phyloP scores from a whole-genome alignment of 148 eudicot genomes.

The Pouteria glomerata region DNA sequence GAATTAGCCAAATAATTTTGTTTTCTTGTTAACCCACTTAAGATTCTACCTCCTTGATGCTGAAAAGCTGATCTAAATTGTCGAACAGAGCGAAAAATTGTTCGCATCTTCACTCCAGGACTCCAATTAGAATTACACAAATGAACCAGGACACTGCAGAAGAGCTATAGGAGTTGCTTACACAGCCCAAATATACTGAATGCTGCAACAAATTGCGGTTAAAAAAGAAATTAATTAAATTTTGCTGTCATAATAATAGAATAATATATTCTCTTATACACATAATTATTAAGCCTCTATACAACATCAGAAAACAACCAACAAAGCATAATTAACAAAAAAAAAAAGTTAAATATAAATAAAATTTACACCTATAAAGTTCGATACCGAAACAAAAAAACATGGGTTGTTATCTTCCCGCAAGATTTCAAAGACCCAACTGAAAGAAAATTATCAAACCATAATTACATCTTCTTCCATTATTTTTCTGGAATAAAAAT shows the following conservation, averaged over 20 bases:
- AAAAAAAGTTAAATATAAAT: no score
- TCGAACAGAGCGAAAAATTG: conserved; percentile 31
- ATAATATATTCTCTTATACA: not conserved
- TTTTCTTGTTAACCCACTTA: conserved; percentile 22
- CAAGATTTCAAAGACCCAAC: no score
- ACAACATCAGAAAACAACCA: not conserved
- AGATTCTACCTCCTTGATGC: conserved; percentile 20
- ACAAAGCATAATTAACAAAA: not conserved
- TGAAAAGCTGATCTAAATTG: conserved; percentile 30
- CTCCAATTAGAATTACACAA: conserved; percentile 2
- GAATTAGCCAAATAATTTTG: conserved; percentile 22
- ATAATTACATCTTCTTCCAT: no score
- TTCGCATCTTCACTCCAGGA: conserved; percentile 38
- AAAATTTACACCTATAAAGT: no score
- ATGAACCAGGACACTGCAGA: conserved; percentile 4
- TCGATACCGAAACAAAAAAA: not conserved
- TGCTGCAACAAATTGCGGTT: conserved; percentile 21
- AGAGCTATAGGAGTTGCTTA: conserved; percentile 22
- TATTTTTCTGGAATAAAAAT: not conserved
- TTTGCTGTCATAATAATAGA: not conserved
- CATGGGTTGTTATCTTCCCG: no score
- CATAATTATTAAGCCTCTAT: not conserved
- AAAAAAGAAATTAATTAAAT: not conserved
- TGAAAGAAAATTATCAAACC: no score
- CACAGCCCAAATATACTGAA: conserved; percentile 8